These are phyloP conservation scores for Copromyces sp. DNA, from an alignment of 495 filamentous ascomycete genomes.

Conservation along the genomic window DNA sequence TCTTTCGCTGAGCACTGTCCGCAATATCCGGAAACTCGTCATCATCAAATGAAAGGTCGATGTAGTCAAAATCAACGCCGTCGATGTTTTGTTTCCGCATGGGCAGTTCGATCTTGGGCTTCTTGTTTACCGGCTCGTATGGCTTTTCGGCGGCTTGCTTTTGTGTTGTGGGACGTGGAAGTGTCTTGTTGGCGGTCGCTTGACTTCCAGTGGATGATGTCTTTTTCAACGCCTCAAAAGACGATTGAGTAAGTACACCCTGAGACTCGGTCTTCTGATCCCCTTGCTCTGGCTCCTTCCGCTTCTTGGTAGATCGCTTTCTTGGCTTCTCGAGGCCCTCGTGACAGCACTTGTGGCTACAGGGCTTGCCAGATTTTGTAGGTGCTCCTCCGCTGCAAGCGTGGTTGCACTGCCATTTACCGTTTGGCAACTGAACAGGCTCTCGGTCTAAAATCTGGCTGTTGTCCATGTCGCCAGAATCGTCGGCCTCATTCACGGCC, in stretches of 20 bases:
- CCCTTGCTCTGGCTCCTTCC: neutral
- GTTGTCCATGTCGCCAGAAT: conserved; percentile 9
- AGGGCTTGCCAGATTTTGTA: conserved; percentile 41
- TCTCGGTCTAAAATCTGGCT: conserved; percentile 21
- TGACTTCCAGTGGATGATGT: neutral
- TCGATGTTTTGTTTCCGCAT: neutral
- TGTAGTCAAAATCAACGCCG: conserved; percentile 22
- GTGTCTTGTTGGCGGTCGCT: neutral
- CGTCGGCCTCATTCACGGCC: conserved; percentile 9
- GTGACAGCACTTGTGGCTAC: conserved; percentile 71
- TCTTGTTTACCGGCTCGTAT: neutral
- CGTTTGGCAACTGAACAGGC: conserved; percentile 58
- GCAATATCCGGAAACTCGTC: conserved; percentile 1
- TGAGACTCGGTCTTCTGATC: neutral
- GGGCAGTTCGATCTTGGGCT: neutral
- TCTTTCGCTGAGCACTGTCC: neutral
- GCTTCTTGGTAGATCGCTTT: conserved; percentile 38
- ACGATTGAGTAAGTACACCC: neutral
- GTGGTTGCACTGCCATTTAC: conserved; percentile 84
- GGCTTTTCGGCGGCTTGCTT: neutral
- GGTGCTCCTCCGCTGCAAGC: conserved; percentile 58
- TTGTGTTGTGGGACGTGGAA: neutral
- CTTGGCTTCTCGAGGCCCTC: conserved; percentile 75
- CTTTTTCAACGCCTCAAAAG: neutral
- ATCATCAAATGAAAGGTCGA: conserved; percentile 24